These are phyloP conservation scores for Phytophthora constricta DNA, from an alignment of 352 stramenopile genomes.

Conservation along the genomic window DNA sequence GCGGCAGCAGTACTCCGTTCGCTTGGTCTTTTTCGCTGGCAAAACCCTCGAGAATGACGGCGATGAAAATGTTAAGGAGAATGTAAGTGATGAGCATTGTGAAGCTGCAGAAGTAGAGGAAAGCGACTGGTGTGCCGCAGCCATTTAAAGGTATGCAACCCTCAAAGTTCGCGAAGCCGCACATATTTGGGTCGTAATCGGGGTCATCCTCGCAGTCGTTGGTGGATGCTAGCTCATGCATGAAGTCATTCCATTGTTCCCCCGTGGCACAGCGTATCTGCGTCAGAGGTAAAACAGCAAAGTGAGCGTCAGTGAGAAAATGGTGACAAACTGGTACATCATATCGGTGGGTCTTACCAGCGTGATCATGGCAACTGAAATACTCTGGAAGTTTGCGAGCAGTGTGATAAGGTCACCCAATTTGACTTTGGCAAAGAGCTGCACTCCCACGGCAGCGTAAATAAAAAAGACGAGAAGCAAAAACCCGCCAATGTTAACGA, in stretches of 20 bases:
- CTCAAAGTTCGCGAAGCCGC: constrained; percentile 45
- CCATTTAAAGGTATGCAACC: constrained; percentile 58
- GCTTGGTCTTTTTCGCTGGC: constrained; percentile 76
- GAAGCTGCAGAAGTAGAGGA: constrained; percentile 80
- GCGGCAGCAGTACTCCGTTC: constrained; percentile 41
- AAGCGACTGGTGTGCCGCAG: constrained; percentile 54
- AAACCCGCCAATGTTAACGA: constrained; percentile 79
- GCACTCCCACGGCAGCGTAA: constrained; percentile 85
- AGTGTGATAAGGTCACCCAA: constrained; percentile 61
- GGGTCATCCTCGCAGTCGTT: constrained; percentile 40
- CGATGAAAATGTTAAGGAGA: constrained; percentile 90
- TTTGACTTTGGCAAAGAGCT: constrained; percentile 85
- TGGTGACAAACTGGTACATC: neutral
- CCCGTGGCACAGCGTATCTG: constrained; percentile 87
- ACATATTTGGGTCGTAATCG: constrained; percentile 46
- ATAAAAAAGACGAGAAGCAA: constrained; percentile 91
- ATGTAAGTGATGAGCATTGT: constrained; percentile 85
- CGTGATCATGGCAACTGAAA: constrained; percentile 79
- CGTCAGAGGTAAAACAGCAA: neutral
- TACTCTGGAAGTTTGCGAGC: constrained; percentile 84
- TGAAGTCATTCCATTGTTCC: constrained; percentile 90
- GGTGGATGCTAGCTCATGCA: constrained; percentile 69
- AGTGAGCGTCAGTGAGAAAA: constrained; percentile 12
- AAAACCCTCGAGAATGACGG: constrained; percentile 87
- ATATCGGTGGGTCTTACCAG: constrained; percentile 56